Percentiles rank a stretch among this genome's conserved stretches.
phyloP scores from a whole-genome alignment of 306 rosid genomes.

The Quillaja saponaria region DNA sequence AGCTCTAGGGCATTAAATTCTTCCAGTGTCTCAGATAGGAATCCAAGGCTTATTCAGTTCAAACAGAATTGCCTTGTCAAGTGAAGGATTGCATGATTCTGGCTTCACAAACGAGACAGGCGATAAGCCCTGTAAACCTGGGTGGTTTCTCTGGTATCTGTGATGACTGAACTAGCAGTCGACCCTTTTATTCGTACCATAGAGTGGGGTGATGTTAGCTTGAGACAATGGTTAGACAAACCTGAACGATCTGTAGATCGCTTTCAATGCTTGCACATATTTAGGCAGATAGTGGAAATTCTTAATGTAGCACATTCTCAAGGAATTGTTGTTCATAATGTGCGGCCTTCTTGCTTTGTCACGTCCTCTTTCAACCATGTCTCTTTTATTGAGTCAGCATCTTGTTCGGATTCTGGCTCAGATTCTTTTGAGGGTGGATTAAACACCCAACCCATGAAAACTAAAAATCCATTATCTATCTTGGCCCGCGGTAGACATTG shows the following conservation, averaged over 20 bases:
- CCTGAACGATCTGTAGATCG: slow-evolving; percentile 68
- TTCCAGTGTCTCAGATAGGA: slow-evolving; percentile 61
- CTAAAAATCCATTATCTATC: slow-evolving; percentile 44
- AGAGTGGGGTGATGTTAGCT: slow-evolving; percentile 81
- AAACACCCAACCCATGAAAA: slow-evolving; percentile 49
- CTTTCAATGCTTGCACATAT: slow-evolving; percentile 79
- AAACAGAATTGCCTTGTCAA: slow-evolving; percentile 42
- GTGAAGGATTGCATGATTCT: slow-evolving; percentile 51
- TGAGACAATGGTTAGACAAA: slow-evolving; percentile 95
- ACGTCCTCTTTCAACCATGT: slow-evolving; percentile 92
- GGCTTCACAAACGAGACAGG: slow-evolving; percentile 46
- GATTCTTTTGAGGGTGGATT: slow-evolving; percentile 71
- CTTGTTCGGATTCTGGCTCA: slow-evolving; percentile 91
- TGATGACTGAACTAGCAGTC: slow-evolving; percentile 52
- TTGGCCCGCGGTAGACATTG: slow-evolving; percentile 45
- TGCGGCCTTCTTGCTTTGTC: slow-evolving; percentile 92
- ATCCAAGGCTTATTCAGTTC: slow-evolving; percentile 42
- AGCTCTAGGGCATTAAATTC: slow-evolving; percentile 63
- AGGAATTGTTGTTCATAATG: slow-evolving; percentile 93
- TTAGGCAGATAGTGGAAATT: slow-evolving; percentile 83
- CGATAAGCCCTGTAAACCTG: slow-evolving; percentile 38
- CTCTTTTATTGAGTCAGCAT: slow-evolving; percentile 90
- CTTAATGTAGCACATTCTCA: slow-evolving; percentile 76
- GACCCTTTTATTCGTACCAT: slow-evolving; percentile 53
- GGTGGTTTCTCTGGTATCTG: slow-evolving; percentile 67